Evolutionary conservation across 2,329 filamentous ascomycete genomes (phyloP).

Genomic region (Endoconidiophora laricicola): DNA sequence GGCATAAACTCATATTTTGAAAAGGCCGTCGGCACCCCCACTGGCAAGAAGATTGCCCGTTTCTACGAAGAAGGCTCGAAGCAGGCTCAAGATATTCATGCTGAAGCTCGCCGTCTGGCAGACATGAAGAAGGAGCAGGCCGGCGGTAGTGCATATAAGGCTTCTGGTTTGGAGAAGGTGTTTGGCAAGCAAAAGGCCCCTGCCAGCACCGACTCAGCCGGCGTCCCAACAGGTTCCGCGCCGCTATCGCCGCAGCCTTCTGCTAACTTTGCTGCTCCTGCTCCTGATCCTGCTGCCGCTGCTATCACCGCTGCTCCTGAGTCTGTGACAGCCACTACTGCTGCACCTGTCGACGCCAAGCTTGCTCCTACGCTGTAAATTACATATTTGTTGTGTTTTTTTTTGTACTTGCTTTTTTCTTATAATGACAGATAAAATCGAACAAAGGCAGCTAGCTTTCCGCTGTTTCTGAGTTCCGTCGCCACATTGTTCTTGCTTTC

Average conservation of each 20-base stretch:
- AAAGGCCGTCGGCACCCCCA: conserved; percentile 74
- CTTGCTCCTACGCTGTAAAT: neutral
- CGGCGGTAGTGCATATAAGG: conserved; percentile 42
- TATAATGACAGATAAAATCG: neutral
- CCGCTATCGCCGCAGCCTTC: conserved; percentile 7
- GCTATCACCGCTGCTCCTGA: conserved; percentile 14
- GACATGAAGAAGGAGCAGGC: conserved; percentile 62
- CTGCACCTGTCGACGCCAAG: neutral
- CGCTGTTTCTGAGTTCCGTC: too few species aligned
- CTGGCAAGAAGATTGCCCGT: conserved; percentile 68
- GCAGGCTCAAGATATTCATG: conserved; percentile 87
- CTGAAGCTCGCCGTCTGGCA: conserved; percentile 74
- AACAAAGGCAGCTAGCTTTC: too few species aligned
- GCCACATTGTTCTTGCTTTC: too few species aligned
- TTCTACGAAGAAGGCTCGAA: conserved; percentile 78
- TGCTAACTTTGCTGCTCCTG: neutral
- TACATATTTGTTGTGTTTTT: neutral
- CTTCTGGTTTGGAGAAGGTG: conserved; percentile 38
- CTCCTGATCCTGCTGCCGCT: conserved; percentile 12
- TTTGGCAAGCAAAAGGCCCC: conserved; percentile 34
- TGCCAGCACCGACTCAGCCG: conserved; percentile 7
- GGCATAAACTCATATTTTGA: conserved; percentile 83
- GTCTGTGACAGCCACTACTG: neutral
- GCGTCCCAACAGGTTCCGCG: conserved; percentile 11
- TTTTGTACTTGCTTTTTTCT: neutral